Base-by-base conservation (phyloP, 768 basidiomycete species). In the Exidia glandulosa region DNA sequence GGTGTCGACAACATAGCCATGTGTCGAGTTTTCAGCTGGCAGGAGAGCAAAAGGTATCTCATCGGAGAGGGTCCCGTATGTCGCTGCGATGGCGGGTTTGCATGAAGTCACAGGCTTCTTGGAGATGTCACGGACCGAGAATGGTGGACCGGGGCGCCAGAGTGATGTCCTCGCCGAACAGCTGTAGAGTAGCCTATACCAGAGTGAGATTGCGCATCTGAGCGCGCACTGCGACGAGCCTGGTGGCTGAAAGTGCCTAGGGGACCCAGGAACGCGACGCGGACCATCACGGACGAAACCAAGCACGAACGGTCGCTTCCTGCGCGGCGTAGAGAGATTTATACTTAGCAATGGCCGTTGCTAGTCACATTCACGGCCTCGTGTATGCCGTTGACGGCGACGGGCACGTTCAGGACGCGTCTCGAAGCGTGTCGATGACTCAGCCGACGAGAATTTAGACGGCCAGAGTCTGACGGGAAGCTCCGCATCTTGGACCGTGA, bases 1-100 rank as follows among this genome's bases (percentile, higher is more conserved):
- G 1, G 87, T 87, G 69, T 92, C 89, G 25, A 81, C 72, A 6
- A 92, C 89, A 19, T 73, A 75, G 12, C 89, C 89, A 64, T 84
- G 85, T 34, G 82, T 86, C 16, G 83, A 83, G 65, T 92, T 92
- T 70, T 92, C 89, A 69, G 88, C 86, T 25, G 89, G 89, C 31
- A 90, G 75, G n/a, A 91, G 76, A 29, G 80, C 88, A 55, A 82
- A 75, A 29, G 78, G 76, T 32, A 72, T 66, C 5, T 67, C 68
- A 23, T 56, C 59, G 5, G 80, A 77, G 41, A 90, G 69, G 19
- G 78, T 70, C 48, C 76, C 68, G 61, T 86, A 84, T 27, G 85
- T 82, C 61, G 80, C 89, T 91, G 67, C 50, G 41, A 14, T 25
- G 50, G 30, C 9, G 41, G 23, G 10, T 54, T 1, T 29, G 50